Percentiles rank a stretch among this genome's conserved stretches.
Evolutionary conservation across 768 basidiomycete genomes (phyloP).

Genomic region (Suillus occidentalis): DNA sequence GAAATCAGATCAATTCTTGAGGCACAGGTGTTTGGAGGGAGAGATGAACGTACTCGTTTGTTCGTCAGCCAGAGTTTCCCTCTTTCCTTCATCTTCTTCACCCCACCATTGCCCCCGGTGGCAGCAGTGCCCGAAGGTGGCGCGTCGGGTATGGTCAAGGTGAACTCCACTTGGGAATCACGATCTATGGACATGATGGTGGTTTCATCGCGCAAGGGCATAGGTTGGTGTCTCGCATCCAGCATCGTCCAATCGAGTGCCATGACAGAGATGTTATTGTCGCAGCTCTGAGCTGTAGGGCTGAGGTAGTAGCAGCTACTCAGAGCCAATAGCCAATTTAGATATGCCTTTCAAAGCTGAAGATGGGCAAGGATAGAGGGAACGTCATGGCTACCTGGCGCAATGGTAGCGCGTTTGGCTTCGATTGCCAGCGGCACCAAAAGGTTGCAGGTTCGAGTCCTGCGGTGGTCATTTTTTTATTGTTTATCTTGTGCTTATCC

Average conservation of each 20-base stretch:
- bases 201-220: slow-evolving; percentile 65
- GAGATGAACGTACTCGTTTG: slow-evolving; percentile 54
- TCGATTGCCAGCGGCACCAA: slow-evolving; percentile 79
- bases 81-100: slow-evolving; percentile 54
- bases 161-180: slow-evolving; percentile 53
- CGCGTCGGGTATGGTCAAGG: slow-evolving; percentile 55
- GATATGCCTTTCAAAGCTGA: background rate
- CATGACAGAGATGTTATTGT: slow-evolving; percentile 41
- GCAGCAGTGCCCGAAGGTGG: slow-evolving; percentile 42
- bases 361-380: too few relatives aligned
- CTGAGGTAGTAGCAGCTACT: background rate
- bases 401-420: slow-evolving; percentile 97
- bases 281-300: background rate
- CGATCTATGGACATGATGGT: slow-evolving; percentile 52
- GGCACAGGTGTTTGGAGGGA: slow-evolving; percentile 1
- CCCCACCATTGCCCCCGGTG: slow-evolving; percentile 54
- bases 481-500: background rate
- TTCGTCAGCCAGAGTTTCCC: slow-evolving; percentile 71
- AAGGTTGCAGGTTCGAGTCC: slow-evolving; percentile 98
- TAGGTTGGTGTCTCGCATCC: slow-evolving; percentile 49
- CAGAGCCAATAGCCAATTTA: background rate
- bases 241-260: slow-evolving; percentile 81
- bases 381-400: slow-evolving; percentile 67
- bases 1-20: slow-evolving; percentile 9
- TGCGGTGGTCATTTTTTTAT: slow-evolving; percentile 70